A percentile compares a stretch with the other conserved stretches of the same genome.
Evolutionary conservation across 106 monocot species (phyloP).

Genomic region (Apostasia shenzhenica): DNA sequence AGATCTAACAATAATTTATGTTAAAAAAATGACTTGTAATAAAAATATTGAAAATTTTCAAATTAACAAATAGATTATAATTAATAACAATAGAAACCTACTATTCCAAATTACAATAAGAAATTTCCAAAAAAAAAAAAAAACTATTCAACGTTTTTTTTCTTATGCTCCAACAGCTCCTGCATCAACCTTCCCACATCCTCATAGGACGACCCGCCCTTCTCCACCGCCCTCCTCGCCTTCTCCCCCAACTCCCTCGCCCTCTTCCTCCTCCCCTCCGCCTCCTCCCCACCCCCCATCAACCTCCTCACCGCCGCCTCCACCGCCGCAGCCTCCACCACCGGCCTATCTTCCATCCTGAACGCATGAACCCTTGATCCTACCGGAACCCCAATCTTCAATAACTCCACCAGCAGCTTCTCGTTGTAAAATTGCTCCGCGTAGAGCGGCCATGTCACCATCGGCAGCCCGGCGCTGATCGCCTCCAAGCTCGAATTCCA

Average conservation of each 20-base stretch:
- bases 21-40: too few species aligned
- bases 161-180: too few species aligned
- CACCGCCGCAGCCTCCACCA: not conserved
- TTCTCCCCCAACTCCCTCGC: not conserved
- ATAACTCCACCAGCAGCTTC: constrained; percentile 7
- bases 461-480: constrained; percentile 27
- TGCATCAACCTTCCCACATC: constrained; percentile 3
- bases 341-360: not conserved
- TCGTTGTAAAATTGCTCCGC: constrained; percentile 20
- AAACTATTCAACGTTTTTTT: too few species aligned
- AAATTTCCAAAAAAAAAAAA: too few species aligned
- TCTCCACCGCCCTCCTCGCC: constrained; percentile 4
- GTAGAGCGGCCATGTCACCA: constrained; percentile 33
- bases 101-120: too few species aligned
- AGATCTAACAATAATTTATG: too few species aligned
- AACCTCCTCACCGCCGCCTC: too few species aligned
- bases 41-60: too few species aligned
- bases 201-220: constrained; percentile 11
- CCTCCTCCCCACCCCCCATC: too few species aligned
- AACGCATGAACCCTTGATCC: not conserved
- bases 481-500: constrained; percentile 54
- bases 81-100: too few species aligned
- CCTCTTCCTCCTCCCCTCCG: not conserved
- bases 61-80: too few species aligned
- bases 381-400: constrained; percentile 1